phyloP scores from a whole-genome alignment of 331 rosid genomes.

The Prunus yedoensis region DNA sequence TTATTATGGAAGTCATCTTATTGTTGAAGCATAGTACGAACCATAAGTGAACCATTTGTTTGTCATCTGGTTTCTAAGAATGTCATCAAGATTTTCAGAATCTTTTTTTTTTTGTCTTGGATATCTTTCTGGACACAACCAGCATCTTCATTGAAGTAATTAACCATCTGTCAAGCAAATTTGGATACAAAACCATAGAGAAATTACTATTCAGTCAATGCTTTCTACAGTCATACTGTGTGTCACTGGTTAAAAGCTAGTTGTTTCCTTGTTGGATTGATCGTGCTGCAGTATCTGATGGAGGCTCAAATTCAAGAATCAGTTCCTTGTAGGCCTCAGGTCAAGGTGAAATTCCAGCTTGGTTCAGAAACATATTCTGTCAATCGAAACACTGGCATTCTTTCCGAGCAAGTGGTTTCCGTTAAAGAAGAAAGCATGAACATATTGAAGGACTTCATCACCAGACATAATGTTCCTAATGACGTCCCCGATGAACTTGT shows the following conservation, averaged over 20 bases:
- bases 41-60: not conserved
- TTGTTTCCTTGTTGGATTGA: constrained; percentile 6
- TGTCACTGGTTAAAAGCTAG: not conserved
- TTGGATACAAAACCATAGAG: not conserved
- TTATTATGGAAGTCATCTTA: not conserved
- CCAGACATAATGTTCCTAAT: constrained; percentile 73
- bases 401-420: constrained; percentile 65
- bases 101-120: not conserved
- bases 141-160: too few relatives aligned
- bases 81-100: not conserved
- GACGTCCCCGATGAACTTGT: constrained; percentile 72
- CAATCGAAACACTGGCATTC: constrained; percentile 37
- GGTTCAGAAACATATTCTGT: constrained; percentile 59
- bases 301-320: constrained; percentile 42
- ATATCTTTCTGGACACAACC: not conserved
- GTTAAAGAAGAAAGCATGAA: constrained; percentile 69
- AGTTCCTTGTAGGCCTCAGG: constrained; percentile 32
- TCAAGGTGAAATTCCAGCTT: constrained; percentile 50
- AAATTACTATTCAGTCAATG: not conserved
- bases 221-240: not conserved
- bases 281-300: constrained; percentile 35
- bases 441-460: constrained; percentile 76
- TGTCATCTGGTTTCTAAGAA: not conserved
- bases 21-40: not conserved
- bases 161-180: too few relatives aligned